Evolutionary conservation across 768 basidiomycete species (phyloP).

Genomic region (Naganishia vaughanmartiniae): DNA sequence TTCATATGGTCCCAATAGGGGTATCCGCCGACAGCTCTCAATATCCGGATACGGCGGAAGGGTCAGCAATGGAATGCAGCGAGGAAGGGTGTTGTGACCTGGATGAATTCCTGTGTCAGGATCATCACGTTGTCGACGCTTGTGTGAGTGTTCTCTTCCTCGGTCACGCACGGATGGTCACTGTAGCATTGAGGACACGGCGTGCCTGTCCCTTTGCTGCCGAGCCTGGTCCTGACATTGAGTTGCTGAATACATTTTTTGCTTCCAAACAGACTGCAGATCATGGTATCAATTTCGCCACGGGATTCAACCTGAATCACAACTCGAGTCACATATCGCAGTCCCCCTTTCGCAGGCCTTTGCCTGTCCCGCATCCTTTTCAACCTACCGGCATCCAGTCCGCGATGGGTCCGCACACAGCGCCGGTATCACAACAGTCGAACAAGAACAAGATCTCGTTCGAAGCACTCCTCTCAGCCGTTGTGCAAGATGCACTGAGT

Average conservation of each 20-base stretch:
- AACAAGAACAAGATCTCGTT: conserved; percentile 8
- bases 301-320: conserved; percentile 6
- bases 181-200: neutral
- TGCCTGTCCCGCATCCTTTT: neutral
- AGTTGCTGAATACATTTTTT: neutral
- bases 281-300: conserved; percentile 6
- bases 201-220: neutral
- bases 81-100: conserved; percentile 20
- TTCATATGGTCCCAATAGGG: neutral
- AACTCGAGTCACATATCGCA: neutral
- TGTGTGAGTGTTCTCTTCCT: neutral
- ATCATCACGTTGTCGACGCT: conserved; percentile 16
- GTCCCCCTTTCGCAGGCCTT: neutral
- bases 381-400: neutral
- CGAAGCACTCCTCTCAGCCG: conserved; percentile 17
- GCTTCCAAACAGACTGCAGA: neutral
- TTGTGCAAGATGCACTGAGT: conserved; percentile 4
- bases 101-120: conserved; percentile 13
- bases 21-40: neutral
- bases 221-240: neutral
- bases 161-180: too few species aligned
- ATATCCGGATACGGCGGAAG: neutral
- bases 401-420: neutral
- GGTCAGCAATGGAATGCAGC: conserved; percentile 12
- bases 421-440: neutral